Percentiles rank a stretch among this genome's conserved stretches.
Conservation (phyloP, 2,329 filamentous ascomycete genomes). For the Pseudogymnoascus sp. region DNA sequence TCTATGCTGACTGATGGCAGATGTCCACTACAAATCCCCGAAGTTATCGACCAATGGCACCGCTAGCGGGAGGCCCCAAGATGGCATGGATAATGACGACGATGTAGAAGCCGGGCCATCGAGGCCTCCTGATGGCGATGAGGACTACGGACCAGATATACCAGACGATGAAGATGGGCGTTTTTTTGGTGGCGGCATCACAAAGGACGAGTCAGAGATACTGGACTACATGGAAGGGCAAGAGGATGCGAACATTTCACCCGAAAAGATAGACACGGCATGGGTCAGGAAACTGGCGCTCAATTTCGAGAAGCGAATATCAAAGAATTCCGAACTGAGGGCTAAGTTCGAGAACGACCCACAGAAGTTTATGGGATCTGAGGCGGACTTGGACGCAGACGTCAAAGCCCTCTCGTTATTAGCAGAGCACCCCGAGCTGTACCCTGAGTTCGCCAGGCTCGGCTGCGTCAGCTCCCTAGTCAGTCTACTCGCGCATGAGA, state of each 20-base stretch:
- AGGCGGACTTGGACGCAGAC: slow-evolving; percentile 83
- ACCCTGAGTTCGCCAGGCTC: slow-evolving; percentile 69
- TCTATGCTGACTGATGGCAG: neutral
- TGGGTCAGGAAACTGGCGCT: slow-evolving; percentile 80
- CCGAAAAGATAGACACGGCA: slow-evolving; percentile 71
- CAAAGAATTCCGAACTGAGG: slow-evolving; percentile 81
- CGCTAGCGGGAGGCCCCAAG: slow-evolving; percentile 7
- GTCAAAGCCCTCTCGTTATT: slow-evolving; percentile 83
- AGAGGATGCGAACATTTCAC: slow-evolving; percentile 38
- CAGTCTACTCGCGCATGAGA: slow-evolving; percentile 81
- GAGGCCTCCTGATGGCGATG: slow-evolving; percentile 47
- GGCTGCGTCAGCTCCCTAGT: slow-evolving; percentile 70
- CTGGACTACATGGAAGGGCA: slow-evolving; percentile 79
- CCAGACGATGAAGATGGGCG: slow-evolving; percentile 82
- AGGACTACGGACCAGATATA: slow-evolving; percentile 46
- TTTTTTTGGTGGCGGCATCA: slow-evolving; percentile 91
- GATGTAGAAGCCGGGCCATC: slow-evolving; percentile 44
- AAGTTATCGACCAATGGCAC: slow-evolving; percentile 13
- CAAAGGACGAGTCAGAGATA: slow-evolving; percentile 69
- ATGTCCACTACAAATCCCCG: slow-evolving; percentile 9
- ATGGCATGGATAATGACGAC: slow-evolving; percentile 30
- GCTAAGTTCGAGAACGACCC: slow-evolving; percentile 77
- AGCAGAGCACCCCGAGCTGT: slow-evolving; percentile 78
- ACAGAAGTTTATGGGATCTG: slow-evolving; percentile 72
- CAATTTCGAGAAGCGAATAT: slow-evolving; percentile 84